phyloP scores from a whole-genome alignment of 2,329 filamentous ascomycete species.

The Ophiocordyceps unilateralis region DNA sequence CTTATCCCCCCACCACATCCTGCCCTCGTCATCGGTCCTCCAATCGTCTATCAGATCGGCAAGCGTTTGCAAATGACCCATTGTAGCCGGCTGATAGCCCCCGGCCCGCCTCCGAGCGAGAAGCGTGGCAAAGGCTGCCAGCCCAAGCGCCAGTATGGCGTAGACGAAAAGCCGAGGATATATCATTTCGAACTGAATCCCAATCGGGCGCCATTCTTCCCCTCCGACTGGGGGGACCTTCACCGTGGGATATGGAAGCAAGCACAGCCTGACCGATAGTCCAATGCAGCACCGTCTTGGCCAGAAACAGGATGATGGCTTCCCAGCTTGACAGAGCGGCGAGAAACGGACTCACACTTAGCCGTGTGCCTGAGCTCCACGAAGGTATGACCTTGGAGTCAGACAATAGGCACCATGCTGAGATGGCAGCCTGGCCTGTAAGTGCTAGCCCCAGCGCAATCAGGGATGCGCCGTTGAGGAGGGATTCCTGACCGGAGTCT shows the following conservation, averaged over 20 bases:
- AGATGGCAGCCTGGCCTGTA: background rate
- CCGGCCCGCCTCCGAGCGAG: background rate
- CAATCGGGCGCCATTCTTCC: background rate
- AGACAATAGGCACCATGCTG: background rate
- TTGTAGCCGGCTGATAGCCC: background rate
- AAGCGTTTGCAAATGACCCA: background rate
- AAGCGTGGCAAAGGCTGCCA: background rate
- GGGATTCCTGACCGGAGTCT: too few relatives aligned
- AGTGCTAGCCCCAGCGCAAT: background rate
- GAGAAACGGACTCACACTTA: background rate
- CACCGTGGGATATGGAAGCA: background rate
- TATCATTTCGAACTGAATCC: too few relatives aligned
- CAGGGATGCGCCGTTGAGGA: background rate
- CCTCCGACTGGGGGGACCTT: too few relatives aligned
- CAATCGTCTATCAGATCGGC: background rate
- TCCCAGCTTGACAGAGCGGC: background rate
- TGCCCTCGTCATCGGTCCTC: background rate
- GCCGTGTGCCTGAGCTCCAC: background rate
- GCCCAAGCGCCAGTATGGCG: background rate
- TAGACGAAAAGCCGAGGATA: background rate
- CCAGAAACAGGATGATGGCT: background rate
- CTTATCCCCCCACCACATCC: background rate
- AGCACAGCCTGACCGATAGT: background rate
- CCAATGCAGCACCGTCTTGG: background rate
- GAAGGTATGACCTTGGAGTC: background rate